Base-by-base conservation (phyloP, 1,284 basidiomycete species). In the Naganishia albida region DNA sequence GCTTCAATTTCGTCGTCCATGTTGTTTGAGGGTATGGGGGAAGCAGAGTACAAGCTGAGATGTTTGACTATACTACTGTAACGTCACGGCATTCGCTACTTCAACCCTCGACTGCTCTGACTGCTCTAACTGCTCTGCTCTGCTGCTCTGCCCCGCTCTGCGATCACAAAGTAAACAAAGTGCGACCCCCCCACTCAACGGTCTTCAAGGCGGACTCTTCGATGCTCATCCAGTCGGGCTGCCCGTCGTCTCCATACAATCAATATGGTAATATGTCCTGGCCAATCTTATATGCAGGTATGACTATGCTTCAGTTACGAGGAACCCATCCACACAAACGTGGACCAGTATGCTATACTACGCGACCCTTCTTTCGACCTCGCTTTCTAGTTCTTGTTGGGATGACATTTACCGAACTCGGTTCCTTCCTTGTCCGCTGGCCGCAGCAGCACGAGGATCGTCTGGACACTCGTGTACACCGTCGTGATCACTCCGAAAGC, bases 401-500 rank as follows among this genome's bases (percentile, higher is more conserved):
- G 56, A 44, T 59, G 56, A 59, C 56, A 49, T 7, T 59, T 28
- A 3, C 56, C 56, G 30, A 49, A 46, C 56, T 59, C 44, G 34
- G 43, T 48, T 12, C 56, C 56, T 20, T 48, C 56, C 23, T 59
- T 59, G 3, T 44, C 48, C 23, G 55, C 49, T 3, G 75, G 72
- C 15, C 67, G 62, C 25, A 74, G 72, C 60, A 80, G 68, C 64
- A 77, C 78, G n/a, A 73, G 63, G 20, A 77, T 43, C 2, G 78
- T 80, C 71, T 78, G 77, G 0, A 76, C 71, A 1, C 77, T 78
- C 6, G 94, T 96, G 78, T 93, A 99, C 15, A 85, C 75, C 38
- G 90, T 88, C n/a, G 88, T 92, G n/a, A 83, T 69, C 53, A 88
- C 54, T 6, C 95, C 96, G 76, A 99, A 97, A 2, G 86, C 74